A percentile compares a stretch with the other conserved stretches of the same genome.
phyloP scores from a whole-genome alignment of 768 basidiomycete species.

The Leccinellum albellum region DNA sequence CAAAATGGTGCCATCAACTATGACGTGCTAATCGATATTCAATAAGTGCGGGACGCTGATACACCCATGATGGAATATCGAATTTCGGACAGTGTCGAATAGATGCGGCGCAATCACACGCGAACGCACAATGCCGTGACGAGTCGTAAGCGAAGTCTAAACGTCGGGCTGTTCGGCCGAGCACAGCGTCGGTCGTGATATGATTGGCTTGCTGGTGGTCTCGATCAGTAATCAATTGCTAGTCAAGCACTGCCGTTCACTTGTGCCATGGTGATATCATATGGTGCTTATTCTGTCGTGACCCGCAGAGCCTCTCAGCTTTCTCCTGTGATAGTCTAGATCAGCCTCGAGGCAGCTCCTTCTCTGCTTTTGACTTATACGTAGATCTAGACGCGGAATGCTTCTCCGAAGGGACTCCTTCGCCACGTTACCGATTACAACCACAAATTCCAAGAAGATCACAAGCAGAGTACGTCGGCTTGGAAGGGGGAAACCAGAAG shows the following conservation, averaged over 20 bases:
- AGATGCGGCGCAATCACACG: not conserved
- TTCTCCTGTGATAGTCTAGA: not conserved
- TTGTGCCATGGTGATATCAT: not conserved
- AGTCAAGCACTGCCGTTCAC: not conserved
- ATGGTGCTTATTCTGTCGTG: not conserved
- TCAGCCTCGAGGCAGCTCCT: not conserved
- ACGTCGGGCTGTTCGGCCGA: not conserved
- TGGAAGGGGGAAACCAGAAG: not conserved
- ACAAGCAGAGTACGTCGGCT: not conserved
- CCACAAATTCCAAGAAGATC: not conserved
- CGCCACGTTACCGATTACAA: not conserved
- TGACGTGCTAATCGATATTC: not conserved
- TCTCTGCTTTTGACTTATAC: too few species aligned
- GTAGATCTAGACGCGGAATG: not conserved
- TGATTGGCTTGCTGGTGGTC: too few species aligned
- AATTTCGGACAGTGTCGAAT: not conserved
- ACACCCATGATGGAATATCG: not conserved
- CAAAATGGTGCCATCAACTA: not conserved
- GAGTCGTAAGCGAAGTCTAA: not conserved
- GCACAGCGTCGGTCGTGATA: not conserved
- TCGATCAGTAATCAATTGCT: not conserved
- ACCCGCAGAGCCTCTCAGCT: not conserved
- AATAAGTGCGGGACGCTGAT: not conserved
- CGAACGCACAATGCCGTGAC: not conserved
- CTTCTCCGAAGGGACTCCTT: not conserved